A percentile compares a stretch with the other conserved stretches of the same genome.
Evolutionary conservation across 2,329 filamentous ascomycete genomes (phyloP).

Genomic region (Triangularia verruculosa): DNA sequence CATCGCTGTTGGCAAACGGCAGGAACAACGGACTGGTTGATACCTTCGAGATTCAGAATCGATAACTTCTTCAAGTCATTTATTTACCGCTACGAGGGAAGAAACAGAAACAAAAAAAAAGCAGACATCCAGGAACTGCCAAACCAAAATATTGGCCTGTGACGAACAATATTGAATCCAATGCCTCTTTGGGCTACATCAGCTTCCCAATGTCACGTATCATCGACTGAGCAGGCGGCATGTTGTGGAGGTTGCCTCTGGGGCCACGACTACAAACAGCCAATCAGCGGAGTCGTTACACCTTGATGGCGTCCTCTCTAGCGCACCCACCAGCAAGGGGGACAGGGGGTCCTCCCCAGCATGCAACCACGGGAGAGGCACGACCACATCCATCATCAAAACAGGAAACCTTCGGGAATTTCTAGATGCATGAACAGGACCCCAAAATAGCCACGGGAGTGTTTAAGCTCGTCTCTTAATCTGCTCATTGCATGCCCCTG

Average conservation of each 20-base stretch:
- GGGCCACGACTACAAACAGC: not conserved
- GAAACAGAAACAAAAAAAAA: conserved; percentile 2
- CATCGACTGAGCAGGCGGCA: not conserved
- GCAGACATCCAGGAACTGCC: not conserved
- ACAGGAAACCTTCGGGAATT: not conserved
- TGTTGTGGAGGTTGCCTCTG: conserved; percentile 1
- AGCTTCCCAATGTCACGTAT: conserved; percentile 8
- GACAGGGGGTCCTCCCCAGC: not conserved
- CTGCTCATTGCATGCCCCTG: not conserved
- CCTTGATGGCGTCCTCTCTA: not conserved
- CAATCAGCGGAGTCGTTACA: not conserved
- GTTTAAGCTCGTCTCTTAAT: not conserved
- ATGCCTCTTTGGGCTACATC: not conserved
- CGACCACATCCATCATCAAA: not conserved
- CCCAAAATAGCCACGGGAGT: not conserved
- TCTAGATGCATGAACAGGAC: not conserved
- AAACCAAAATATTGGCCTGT: conserved; percentile 1
- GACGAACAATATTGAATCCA: not conserved
- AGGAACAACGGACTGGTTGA: not conserved
- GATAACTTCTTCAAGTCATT: not conserved
- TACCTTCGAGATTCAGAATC: not conserved
- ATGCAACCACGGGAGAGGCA: not conserved
- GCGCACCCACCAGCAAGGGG: not conserved
- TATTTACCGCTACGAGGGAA: not conserved
- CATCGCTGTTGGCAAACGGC: not conserved